phyloP scores from a whole-genome alignment of 306 rosid genomes.

The Cucurbita ficifolia region DNA sequence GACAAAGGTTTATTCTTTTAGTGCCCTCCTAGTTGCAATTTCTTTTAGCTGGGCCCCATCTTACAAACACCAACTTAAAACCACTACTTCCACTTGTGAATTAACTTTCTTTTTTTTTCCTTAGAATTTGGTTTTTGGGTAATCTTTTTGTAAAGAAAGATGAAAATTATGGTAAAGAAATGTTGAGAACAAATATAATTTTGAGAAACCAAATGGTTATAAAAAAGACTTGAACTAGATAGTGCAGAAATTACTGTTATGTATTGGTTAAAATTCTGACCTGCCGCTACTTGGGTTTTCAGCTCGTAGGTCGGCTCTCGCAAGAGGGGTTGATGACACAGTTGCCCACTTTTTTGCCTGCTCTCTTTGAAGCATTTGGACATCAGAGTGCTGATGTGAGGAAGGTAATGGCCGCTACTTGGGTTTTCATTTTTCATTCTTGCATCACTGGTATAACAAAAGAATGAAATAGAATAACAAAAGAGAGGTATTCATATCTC shows the following conservation, averaged over 20 bases:
- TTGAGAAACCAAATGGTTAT: too few relatives aligned
- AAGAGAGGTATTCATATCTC: not conserved
- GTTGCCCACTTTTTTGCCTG: slow-evolving; percentile 84
- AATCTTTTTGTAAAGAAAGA: too few relatives aligned
- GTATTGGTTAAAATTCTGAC: not conserved
- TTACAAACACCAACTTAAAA: not conserved
- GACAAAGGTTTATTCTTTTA: slow-evolving; percentile 54
- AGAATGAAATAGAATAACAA: not conserved
- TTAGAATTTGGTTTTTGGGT: too few relatives aligned
- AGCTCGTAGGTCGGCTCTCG: slow-evolving; percentile 85
- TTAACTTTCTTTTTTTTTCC: too few relatives aligned
- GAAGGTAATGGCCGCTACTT: slow-evolving; percentile 34
- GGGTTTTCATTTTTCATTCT: not conserved
- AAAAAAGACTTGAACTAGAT: not conserved
- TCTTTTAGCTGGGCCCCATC: not conserved
- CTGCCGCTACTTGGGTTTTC: slow-evolving; percentile 7
- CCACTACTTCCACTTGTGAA: too few relatives aligned
- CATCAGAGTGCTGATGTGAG: slow-evolving; percentile 97
- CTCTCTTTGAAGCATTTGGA: slow-evolving; percentile 93
- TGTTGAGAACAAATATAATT: too few relatives aligned
- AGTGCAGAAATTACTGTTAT: not conserved
- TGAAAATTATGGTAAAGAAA: too few relatives aligned
- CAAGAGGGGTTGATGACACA: slow-evolving; percentile 80
- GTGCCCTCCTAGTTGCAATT: not conserved
- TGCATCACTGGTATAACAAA: not conserved